Evolutionary conservation across 805 yeast genomes (phyloP).

Genomic region (Wickerhamomyces queroliae): DNA sequence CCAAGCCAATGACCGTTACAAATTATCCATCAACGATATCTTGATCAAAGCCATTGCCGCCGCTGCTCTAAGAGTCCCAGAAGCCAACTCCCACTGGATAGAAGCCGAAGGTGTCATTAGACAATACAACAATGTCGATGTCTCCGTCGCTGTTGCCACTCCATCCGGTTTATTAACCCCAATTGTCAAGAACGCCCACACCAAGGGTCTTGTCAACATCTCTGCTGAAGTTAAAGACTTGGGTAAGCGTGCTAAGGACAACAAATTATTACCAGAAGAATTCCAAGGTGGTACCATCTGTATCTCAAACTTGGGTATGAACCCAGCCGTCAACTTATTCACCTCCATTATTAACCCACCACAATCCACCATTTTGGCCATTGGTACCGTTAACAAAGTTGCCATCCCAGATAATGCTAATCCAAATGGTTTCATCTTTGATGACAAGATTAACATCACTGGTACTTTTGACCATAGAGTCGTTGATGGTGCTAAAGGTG

Average conservation of each 20-base stretch:
- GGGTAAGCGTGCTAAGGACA: conserved; percentile 93
- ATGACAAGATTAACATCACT: conserved; percentile 84
- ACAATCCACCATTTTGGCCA: conserved; percentile 88
- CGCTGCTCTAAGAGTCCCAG: conserved; percentile 88
- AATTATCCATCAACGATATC: conserved; percentile 89
- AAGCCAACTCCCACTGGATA: conserved; percentile 91
- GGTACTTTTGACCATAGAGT: conserved; percentile 98
- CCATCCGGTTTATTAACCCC: conserved; percentile 98
- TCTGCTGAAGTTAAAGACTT: conserved; percentile 84
- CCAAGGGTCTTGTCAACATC: conserved; percentile 79
- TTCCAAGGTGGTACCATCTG: conserved; percentile 99
- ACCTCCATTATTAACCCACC: conserved; percentile 99
- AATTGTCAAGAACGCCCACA: conserved; percentile 81
- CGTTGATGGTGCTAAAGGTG: conserved; percentile 97
- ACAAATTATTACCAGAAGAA: conserved; percentile 92
- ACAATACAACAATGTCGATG: conserved; percentile 87
- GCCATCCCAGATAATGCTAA: conserved; percentile 90
- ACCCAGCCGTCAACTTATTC: conserved; percentile 85
- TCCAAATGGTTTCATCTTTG: conserved; percentile 89
- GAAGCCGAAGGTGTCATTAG: conserved; percentile 86
- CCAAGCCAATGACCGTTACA: conserved; percentile 79
- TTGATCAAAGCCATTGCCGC: conserved; percentile 90
- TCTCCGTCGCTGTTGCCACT: conserved; percentile 97
- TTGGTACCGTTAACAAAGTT: conserved; percentile 87
- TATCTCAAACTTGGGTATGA: conserved; percentile 98